Percentiles rank a stretch among this genome's conserved stretches.
These are phyloP conservation scores for Terana coerulea DNA, from an alignment of 768 basidiomycete genomes.

Conservation along the genomic window DNA sequence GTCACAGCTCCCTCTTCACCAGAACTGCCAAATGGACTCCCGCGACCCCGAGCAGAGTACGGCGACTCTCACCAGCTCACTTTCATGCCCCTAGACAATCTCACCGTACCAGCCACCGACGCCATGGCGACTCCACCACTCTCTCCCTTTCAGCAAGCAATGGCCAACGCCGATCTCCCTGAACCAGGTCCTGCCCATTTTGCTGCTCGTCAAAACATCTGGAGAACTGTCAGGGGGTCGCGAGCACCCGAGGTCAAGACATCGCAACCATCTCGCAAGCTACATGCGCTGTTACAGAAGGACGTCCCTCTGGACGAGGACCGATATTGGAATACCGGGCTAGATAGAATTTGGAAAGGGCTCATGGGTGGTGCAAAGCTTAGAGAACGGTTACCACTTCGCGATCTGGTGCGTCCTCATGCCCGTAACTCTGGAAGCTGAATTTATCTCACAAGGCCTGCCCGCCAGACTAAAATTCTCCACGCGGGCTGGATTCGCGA, in stretches of 20 bases:
- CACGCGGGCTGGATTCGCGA: slow-evolving; percentile 76
- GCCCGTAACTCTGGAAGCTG: neutral
- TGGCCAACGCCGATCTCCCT: slow-evolving; percentile 42
- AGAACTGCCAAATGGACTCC: slow-evolving; percentile 8
- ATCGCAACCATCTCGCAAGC: slow-evolving; percentile 21
- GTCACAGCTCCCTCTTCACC: slow-evolving; percentile 23
- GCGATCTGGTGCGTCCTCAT: slow-evolving; percentile 10
- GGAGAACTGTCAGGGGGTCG: slow-evolving; percentile 41
- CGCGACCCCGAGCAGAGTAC: neutral
- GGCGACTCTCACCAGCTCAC: neutral
- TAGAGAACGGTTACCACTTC: slow-evolving; percentile 58
- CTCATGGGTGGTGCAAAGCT: slow-evolving; percentile 56
- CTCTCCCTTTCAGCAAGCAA: slow-evolving; percentile 35
- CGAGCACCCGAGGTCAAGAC: slow-evolving; percentile 10
- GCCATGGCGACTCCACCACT: slow-evolving; percentile 1
- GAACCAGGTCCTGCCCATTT: slow-evolving; percentile 64
- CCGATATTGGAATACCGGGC: slow-evolving; percentile 49
- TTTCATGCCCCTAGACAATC: neutral
- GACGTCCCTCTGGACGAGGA: slow-evolving; percentile 48
- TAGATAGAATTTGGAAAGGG: slow-evolving; percentile 62
- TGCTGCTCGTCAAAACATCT: slow-evolving; percentile 56
- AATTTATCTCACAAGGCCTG: neutral
- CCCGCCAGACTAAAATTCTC: slow-evolving; percentile 64
- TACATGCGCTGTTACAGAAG: slow-evolving; percentile 39
- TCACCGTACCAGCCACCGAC: slow-evolving; percentile 11